These are phyloP conservation scores for Arthrobotrys sinensis DNA, from an alignment of 2,329 filamentous ascomycete genomes.

Conservation along the genomic window DNA sequence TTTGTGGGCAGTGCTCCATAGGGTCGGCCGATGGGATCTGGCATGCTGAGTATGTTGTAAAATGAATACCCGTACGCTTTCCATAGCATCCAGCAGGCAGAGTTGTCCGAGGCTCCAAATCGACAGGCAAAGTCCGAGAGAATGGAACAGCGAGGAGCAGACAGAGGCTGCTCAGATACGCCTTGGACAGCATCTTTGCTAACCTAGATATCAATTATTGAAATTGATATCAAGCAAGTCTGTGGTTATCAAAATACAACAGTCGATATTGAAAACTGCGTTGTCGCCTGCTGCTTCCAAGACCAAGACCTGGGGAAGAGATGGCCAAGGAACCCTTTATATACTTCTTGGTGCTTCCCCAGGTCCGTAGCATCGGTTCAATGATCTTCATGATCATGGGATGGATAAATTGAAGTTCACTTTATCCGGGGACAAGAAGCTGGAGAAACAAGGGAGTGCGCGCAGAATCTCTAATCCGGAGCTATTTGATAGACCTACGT, in stretches of 20 bases:
- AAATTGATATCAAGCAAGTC: constrained; percentile 38
- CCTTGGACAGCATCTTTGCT: constrained; percentile 45
- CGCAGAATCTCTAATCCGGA: constrained; percentile 16
- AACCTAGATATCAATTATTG: constrained; percentile 27
- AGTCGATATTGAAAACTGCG: constrained; percentile 32
- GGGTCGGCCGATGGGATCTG: constrained; percentile 50
- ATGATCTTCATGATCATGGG: constrained; percentile 41
- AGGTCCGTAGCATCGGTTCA: constrained; percentile 37
- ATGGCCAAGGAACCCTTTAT: constrained; percentile 47
- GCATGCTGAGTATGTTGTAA: constrained; percentile 52
- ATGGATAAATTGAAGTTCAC: constrained; percentile 48
- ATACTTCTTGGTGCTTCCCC: constrained; percentile 29
- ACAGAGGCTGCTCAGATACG: constrained; percentile 39
- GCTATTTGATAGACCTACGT: background rate
- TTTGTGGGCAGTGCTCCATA: constrained; percentile 55
- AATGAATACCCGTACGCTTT: constrained; percentile 49
- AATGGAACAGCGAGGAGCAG: constrained; percentile 47
- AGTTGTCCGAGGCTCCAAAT: constrained; percentile 21
- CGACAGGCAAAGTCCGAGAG: constrained; percentile 36
- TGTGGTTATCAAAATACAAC: constrained; percentile 36
- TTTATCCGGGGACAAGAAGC: constrained; percentile 50
- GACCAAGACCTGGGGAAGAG: constrained; percentile 37
- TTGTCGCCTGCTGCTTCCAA: constrained; percentile 46
- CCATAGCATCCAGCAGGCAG: constrained; percentile 40
- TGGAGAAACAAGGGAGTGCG: constrained; percentile 41